Evolutionary conservation across 495 filamentous ascomycete genomes (phyloP).

Genomic region (Choiromyces venosus): DNA sequence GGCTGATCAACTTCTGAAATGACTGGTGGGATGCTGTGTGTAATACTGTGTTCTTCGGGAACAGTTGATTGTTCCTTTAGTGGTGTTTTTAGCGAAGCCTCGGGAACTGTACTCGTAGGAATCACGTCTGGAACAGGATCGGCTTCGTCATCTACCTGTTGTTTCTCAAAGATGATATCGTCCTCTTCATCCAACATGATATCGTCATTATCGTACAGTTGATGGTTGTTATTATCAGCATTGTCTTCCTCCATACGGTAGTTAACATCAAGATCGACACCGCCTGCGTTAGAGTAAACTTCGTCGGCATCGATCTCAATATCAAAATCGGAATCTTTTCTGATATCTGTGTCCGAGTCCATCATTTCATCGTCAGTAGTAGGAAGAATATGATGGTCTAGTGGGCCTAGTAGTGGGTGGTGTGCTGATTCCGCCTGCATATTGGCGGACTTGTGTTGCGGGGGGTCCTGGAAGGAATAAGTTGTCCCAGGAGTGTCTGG

Average conservation of each 20-base stretch:
- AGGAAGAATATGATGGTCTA: slow-evolving; percentile 5
- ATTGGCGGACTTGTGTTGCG: slow-evolving; percentile 15
- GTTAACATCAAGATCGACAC: slow-evolving; percentile 32
- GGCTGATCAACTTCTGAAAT: not conserved
- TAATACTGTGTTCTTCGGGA: not conserved
- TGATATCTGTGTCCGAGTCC: slow-evolving; percentile 38
- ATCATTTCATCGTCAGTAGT: slow-evolving; percentile 40
- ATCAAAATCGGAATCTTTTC: slow-evolving; percentile 40
- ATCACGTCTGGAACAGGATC: not conserved
- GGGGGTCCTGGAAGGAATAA: slow-evolving; percentile 36
- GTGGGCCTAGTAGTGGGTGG: not conserved
- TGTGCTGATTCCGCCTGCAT: slow-evolving; percentile 33
- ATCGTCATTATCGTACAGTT: slow-evolving; percentile 37
- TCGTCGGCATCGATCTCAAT: slow-evolving; percentile 37
- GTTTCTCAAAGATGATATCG: slow-evolving; percentile 25
- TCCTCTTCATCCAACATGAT: slow-evolving; percentile 41
- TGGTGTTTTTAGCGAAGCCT: not conserved
- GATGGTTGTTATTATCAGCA: slow-evolving; percentile 14
- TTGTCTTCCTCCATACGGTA: slow-evolving; percentile 41
- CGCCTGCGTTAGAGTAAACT: slow-evolving; percentile 34
- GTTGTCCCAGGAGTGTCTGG: slow-evolving; percentile 35
- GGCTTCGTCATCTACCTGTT: slow-evolving; percentile 7
- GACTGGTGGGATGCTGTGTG: not conserved
- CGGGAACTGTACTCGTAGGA: not conserved
- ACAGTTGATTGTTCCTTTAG: not conserved